A percentile compares a stretch with the other conserved stretches of the same genome.
phyloP scores from a whole-genome alignment of 2,329 filamentous ascomycete genomes.

The Sarocladiaceae sp. region DNA sequence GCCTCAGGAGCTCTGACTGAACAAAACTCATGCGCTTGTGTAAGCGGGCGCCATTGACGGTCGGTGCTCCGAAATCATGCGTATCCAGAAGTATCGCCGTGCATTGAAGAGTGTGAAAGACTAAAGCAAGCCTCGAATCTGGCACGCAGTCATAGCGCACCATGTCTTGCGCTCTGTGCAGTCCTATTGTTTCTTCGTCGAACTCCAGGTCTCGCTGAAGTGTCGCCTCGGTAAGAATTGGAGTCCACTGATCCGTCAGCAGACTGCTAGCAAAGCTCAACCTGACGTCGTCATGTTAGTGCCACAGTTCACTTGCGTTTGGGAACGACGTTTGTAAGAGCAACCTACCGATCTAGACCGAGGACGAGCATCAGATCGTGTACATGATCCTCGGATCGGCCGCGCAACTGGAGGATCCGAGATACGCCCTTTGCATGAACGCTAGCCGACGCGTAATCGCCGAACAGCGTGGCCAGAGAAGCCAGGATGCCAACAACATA shows the following conservation, averaged over 20 bases:
- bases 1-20: neutral
- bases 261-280: slow-evolving; percentile 1
- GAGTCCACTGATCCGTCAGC: slow-evolving; percentile 1
- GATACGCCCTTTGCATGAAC: slow-evolving; percentile 1
- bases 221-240: neutral
- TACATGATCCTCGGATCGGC: neutral
- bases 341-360: neutral
- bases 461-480: slow-evolving; percentile 6
- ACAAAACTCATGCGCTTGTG: neutral
- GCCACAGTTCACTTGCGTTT: neutral
- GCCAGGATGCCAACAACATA: slow-evolving; percentile 8
- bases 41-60: neutral
- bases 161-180: neutral
- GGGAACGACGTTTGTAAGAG: neutral
- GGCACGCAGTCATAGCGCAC: neutral
- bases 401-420: slow-evolving; percentile 3
- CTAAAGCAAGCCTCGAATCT: neutral
- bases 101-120: slow-evolving; percentile 3
- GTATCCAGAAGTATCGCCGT: neutral
- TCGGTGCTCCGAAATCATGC: neutral
- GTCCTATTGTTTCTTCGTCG: neutral
- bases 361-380: slow-evolving; percentile 1
- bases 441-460: slow-evolving; percentile 1
- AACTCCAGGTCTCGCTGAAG: neutral
- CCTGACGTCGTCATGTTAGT: neutral